Base-by-base conservation (phyloP, 2,329 filamentous ascomycete genomes). In the Fusarium secorum region DNA sequence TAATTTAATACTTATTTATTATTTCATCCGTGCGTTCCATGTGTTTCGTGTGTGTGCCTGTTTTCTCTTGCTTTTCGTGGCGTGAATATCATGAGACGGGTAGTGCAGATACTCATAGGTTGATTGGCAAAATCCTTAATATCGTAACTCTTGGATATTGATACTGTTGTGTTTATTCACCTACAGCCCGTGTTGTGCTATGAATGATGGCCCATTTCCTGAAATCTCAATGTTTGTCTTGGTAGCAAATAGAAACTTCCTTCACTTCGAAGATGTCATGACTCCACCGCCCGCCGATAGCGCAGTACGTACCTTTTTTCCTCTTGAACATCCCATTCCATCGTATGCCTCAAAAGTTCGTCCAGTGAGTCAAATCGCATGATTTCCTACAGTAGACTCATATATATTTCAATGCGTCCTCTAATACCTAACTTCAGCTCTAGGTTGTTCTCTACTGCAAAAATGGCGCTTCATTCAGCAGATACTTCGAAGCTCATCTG, bases 401-500 rank as follows among this genome's bases (percentile, higher is more conserved):
- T 22, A 49, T 51, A 42, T 68, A 59, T 46, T 42, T 73, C 60
- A 48, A 79, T 79, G 78, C 76, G 70, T 62, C 38, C 46, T 42
- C 39, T 57, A 28, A 60, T 60, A 46, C 60, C 58, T 17, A 41
- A 58, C 17, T 51, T 67, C 39, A 58, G 66, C n/a, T 55, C 71
- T 52, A 64, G 66, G 39, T 60, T 78, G 17, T 66, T 67, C 54
- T 61, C 72, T 45, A 75, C 74, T 38, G 59, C 76, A 61, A 83
- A 66, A 69, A 86, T 86, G 84, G 83, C 84, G 48, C 80, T 86
- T 28, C 78, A 85, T 66, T 78, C 80, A 7, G 74, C 81, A 49
- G 80, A 80, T 56, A 75, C 75, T 48, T 77, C 77, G 44, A 86
- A 86, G 75, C 82, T 86, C 63, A 86, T 86, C 46, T 86, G 85